Evolutionary conservation across 2,329 filamentous ascomycete species (phyloP), one percentile per base, ranked within the genome.

Genomic region (Conoideocrella luteorostrata): DNA sequence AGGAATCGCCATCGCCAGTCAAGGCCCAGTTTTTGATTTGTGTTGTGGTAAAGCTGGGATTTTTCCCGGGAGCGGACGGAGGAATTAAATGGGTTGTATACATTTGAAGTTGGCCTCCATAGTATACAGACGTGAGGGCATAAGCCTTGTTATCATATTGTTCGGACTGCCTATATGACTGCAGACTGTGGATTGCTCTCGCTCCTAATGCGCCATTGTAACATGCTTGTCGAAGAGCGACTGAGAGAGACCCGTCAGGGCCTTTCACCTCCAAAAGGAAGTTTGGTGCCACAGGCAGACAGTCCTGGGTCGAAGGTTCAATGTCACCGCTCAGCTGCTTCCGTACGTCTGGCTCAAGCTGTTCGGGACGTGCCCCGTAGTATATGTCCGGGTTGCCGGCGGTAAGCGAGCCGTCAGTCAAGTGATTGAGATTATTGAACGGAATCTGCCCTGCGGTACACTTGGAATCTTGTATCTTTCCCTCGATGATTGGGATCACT

Each of bases 221-320:
- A 35, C 48, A 55, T 39, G 56, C 61, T 44, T 68, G 64, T 32
- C 56, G 55, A 34, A 6, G 48, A 13, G 57, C 59, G 17, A 60
- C 61, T 4, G 49, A 50, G 17, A 39, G 18, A 7, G 39, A 32
- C 15, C 59, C 58, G 46, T 61, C 46, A 5, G 59, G 61, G 2
- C 62, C 61, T 46, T 69, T 70, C 0, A 51, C 59, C 37, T 60
- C 58, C 5, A 68, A 39, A 46, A 69, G 68, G 45, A 67, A 65
- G 49, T 69, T 69, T 7, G 64, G 65, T 17, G 51, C 51, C 3
- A 62, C 48, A 2, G 64, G 64, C 33, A 56, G 50, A 44, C 55
- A 48, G 20, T 43, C 38, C 35, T 58, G 46, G 11, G 54, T 60
- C 10, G 61, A 64, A n/a, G 65, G 63, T 21, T 64, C 49, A 30